Percentiles rank a stretch among this genome's conserved stretches.
Conservation (phyloP, 2,329 filamentous ascomycete species). For the Botrytis tulipae region DNA sequence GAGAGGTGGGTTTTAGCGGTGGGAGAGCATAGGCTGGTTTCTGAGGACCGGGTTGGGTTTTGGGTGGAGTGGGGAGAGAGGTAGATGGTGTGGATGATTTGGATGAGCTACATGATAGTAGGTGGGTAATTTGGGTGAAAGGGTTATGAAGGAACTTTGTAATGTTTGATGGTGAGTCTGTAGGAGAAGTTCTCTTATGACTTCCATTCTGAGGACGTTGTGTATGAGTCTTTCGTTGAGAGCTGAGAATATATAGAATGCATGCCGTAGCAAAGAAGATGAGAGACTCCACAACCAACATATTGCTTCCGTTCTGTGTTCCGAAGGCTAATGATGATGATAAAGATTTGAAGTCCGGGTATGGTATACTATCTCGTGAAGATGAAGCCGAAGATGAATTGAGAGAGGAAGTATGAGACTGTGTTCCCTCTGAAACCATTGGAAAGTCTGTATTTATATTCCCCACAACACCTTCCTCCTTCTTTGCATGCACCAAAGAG, state of each 20-base stretch:
- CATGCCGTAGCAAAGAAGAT: constrained; percentile 8
- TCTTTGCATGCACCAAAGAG: not conserved
- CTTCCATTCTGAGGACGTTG: not conserved
- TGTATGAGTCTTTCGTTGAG: not conserved
- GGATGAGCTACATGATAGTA: not conserved
- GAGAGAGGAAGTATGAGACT: not conserved
- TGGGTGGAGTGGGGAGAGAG: not conserved
- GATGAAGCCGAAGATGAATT: not conserved
- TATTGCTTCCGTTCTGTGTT: constrained; percentile 9
- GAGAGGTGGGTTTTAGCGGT: constrained; percentile 8
- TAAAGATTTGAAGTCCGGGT: not conserved
- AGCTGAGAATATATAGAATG: constrained; percentile 11
- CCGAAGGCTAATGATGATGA: not conserved
- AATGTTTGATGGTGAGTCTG: not conserved
- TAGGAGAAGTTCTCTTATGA: constrained; percentile 1
- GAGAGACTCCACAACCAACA: constrained; percentile 14
- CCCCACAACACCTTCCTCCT: not conserved
- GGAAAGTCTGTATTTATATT: not conserved
- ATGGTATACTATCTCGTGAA: not conserved
- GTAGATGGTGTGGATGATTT: not conserved
- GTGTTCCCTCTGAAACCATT: not conserved
- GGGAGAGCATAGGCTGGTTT: constrained; percentile 9
- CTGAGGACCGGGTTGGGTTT: not conserved
- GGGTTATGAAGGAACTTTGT: constrained; percentile 1
- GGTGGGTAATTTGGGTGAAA: not conserved